phyloP scores from a whole-genome alignment of 768 basidiomycete species.

The Suillus clintonianus region DNA sequence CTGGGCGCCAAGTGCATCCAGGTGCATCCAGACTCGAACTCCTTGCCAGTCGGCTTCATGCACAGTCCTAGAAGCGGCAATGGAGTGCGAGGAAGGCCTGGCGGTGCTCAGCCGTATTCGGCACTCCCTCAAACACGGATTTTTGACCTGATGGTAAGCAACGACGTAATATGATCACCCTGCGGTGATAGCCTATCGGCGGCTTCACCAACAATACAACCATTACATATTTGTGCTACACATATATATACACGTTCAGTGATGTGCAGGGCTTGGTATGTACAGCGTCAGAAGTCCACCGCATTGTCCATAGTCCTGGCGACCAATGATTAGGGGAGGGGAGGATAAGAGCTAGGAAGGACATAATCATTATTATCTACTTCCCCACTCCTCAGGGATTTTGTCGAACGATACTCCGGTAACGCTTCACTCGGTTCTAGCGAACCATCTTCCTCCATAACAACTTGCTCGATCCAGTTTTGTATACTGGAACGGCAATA shows the following conservation, averaged over 20 bases:
- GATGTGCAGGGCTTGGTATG: not conserved
- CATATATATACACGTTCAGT: not conserved
- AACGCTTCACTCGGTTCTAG: not conserved
- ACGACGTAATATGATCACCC: not conserved
- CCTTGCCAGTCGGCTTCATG: not conserved
- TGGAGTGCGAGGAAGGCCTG: not conserved
- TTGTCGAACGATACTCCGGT: conserved; percentile 2
- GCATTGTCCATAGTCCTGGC: not conserved
- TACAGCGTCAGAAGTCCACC: not conserved
- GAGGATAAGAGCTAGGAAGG: not conserved
- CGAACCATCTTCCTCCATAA: not conserved
- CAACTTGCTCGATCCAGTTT: not conserved
- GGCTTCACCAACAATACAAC: not conserved
- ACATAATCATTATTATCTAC: not conserved
- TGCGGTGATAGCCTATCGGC: not conserved
- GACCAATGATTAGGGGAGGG: not conserved
- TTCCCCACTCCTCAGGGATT: not conserved
- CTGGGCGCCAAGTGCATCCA: not conserved
- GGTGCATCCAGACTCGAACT: not conserved
- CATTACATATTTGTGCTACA: not conserved
- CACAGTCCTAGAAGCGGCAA: not conserved
- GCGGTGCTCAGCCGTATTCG: too few species aligned
- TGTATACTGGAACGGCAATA: not conserved
- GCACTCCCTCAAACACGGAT: too few species aligned
- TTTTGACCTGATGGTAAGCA: too few species aligned